Percentiles rank a stretch among this genome's conserved stretches.
These are phyloP conservation scores for Pleurotus cornucopiae DNA, from an alignment of 768 basidiomycete genomes.

Conservation along the genomic window DNA sequence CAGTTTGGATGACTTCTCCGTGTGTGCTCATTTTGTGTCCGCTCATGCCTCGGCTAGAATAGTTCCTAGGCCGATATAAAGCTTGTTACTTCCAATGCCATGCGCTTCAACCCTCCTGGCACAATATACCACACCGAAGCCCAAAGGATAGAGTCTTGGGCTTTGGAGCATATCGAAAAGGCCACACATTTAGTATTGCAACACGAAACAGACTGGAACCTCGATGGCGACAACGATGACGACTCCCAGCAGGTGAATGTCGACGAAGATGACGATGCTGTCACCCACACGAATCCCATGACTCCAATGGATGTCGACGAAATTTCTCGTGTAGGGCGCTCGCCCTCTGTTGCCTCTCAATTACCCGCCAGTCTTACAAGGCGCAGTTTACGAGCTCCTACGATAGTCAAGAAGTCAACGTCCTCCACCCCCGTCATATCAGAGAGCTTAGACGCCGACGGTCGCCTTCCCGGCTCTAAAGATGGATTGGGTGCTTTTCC, in stretches of 20 bases:
- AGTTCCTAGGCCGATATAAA: constrained; percentile 58
- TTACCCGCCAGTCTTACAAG: constrained; percentile 30
- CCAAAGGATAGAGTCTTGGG: constrained; percentile 65
- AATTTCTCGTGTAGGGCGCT: constrained; percentile 31
- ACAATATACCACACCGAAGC: constrained; percentile 75
- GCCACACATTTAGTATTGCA: constrained; percentile 73
- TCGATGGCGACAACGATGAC: constrained; percentile 70
- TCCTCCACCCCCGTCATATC: constrained; percentile 23
- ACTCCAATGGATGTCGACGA: constrained; percentile 47
- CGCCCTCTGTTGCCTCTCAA: constrained; percentile 42
- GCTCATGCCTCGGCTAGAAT: constrained; percentile 1
- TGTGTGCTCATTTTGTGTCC: constrained; percentile 29
- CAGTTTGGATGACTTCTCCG: constrained; percentile 76
- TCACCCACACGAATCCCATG: constrained; percentile 34
- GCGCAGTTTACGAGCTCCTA: constrained; percentile 48
- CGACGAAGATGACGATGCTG: constrained; percentile 33
- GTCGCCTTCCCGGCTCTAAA: constrained; percentile 70
- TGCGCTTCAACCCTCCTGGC: constrained; percentile 70
- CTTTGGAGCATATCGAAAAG: constrained; percentile 68
- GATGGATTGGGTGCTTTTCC: constrained; percentile 76
- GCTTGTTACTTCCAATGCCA: constrained; percentile 71
- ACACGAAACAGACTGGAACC: constrained; percentile 81
- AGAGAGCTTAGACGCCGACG: constrained; percentile 61
- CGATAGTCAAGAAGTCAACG: constrained; percentile 34
- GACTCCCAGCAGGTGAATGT: constrained; percentile 20